phyloP scores from a whole-genome alignment of 1,284 basidiomycete species.

The Ustilago trichophora region DNA sequence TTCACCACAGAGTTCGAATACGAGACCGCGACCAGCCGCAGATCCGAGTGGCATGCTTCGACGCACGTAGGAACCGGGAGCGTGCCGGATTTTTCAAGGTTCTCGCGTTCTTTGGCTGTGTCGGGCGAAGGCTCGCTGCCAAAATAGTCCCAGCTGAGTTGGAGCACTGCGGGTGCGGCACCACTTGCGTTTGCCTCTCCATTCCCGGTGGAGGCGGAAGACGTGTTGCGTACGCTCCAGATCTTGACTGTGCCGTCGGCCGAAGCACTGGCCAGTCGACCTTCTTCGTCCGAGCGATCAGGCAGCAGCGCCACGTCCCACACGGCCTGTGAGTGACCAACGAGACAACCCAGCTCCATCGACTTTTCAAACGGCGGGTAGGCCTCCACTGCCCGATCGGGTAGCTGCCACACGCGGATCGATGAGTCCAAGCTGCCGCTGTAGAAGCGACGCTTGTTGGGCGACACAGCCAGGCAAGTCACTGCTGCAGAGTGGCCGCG shows the following conservation, averaged over 20 bases:
- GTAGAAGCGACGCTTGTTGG: constrained; percentile 79
- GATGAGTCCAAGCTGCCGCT: constrained; percentile 92
- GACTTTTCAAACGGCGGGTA: constrained; percentile 88
- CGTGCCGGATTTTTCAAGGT: constrained; percentile 33
- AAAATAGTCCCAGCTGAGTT: constrained; percentile 79
- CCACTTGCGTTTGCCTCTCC: constrained; percentile 3
- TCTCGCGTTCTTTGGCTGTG: constrained; percentile 67
- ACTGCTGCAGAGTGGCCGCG: constrained; percentile 93
- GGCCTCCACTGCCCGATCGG: constrained; percentile 68
- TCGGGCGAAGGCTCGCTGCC: constrained; percentile 67
- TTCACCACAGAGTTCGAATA: constrained; percentile 89
- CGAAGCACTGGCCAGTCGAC: constrained; percentile 83
- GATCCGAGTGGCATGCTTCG: constrained; percentile 74
- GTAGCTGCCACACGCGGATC: constrained; percentile 85
- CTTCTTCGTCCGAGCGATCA: constrained; percentile 47
- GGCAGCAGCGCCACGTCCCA: constrained; percentile 82
- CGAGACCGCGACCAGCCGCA: constrained; percentile 73
- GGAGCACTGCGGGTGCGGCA: constrained; percentile 33
- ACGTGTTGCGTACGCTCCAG: constrained; percentile 71
- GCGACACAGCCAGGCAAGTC: constrained; percentile 85
- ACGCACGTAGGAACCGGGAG: constrained; percentile 78
- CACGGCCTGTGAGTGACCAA: constrained; percentile 91
- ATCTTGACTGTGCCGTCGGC: constrained; percentile 92
- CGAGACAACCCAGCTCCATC: constrained; percentile 78
- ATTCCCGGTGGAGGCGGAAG: neutral